A percentile compares a stretch with the other conserved stretches of the same genome.
Conservation (phyloP, 2,329 filamentous ascomycete species). For the Delphinella strobiligena region DNA sequence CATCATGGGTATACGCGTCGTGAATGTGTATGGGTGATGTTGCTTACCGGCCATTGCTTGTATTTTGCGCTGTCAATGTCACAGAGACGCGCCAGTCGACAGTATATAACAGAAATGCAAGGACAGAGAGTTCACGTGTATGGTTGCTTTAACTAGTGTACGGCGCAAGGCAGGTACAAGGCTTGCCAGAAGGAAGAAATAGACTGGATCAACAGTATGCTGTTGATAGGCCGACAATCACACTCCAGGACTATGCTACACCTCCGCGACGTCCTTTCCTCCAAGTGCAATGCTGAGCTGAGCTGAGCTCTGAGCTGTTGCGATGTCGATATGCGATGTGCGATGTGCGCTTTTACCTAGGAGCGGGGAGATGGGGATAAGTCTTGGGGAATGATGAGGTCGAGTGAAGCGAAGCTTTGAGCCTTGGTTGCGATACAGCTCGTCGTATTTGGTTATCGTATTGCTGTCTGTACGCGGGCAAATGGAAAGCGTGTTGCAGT, state of each 20-base stretch:
- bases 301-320: not conserved
- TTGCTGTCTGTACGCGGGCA: no score
- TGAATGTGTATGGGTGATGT: not conserved
- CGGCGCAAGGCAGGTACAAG: not conserved
- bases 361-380: not conserved
- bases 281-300: no score
- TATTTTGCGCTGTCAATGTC: not conserved
- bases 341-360: not conserved
- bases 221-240: not conserved
- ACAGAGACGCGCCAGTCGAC: not conserved
- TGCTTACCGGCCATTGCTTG: conserved; percentile 11
- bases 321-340: not conserved
- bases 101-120: not conserved
- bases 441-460: not conserved
- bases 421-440: not conserved
- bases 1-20: not conserved
- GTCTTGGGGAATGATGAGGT: not conserved
- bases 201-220: no score
- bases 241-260: not conserved
- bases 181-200: not conserved
- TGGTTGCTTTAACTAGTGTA: not conserved
- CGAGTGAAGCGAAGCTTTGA: not conserved
- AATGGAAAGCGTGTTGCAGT: no score
- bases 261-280: not conserved
- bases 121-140: not conserved